These are phyloP conservation scores for Aspergillus cejpii DNA, from an alignment of 2,329 filamentous ascomycete genomes.

Conservation along the genomic window DNA sequence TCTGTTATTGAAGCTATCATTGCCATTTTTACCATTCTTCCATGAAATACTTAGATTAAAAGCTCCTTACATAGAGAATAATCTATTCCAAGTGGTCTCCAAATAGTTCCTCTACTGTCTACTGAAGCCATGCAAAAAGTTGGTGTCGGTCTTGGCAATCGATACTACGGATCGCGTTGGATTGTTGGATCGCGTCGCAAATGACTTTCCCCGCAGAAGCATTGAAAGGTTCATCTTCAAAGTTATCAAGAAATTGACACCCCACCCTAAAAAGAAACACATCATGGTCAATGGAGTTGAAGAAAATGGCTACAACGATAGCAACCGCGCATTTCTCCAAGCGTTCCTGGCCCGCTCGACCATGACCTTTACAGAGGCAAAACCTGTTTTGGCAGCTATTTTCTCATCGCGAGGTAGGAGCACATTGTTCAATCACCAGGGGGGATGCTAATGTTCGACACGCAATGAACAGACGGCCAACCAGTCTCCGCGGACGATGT, in stretches of 20 bases:
- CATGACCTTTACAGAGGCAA: conserved; percentile 67
- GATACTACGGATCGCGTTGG: conserved; percentile 10
- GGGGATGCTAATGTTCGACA: not conserved
- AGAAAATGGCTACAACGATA: conserved; percentile 49
- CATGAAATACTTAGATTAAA: conserved; percentile 2
- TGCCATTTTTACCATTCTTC: conserved; percentile 1
- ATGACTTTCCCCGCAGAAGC: not conserved
- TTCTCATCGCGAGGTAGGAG: conserved; percentile 51
- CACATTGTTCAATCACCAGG: not conserved
- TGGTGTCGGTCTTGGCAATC: conserved; percentile 9
- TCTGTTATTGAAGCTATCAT: conserved; percentile 9
- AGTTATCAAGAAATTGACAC: not conserved
- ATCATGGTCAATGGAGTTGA: conserved; percentile 15
- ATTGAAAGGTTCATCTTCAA: not conserved
- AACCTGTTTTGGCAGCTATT: conserved; percentile 69
- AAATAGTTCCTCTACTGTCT: too few relatives aligned
- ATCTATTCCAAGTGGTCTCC: too few relatives aligned
- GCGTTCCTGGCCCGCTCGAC: conserved; percentile 72
- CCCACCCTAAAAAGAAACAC: not conserved
- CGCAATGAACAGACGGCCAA: conserved; percentile 35
- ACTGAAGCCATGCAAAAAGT: too few relatives aligned
- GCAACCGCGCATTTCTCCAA: conserved; percentile 84
- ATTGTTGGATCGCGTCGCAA: conserved; percentile 10
- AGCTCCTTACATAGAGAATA: too few relatives aligned
- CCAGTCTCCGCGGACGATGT: conserved; percentile 56